phyloP scores from a whole-genome alignment of 768 basidiomycete species.

The Suillus subluteus region DNA sequence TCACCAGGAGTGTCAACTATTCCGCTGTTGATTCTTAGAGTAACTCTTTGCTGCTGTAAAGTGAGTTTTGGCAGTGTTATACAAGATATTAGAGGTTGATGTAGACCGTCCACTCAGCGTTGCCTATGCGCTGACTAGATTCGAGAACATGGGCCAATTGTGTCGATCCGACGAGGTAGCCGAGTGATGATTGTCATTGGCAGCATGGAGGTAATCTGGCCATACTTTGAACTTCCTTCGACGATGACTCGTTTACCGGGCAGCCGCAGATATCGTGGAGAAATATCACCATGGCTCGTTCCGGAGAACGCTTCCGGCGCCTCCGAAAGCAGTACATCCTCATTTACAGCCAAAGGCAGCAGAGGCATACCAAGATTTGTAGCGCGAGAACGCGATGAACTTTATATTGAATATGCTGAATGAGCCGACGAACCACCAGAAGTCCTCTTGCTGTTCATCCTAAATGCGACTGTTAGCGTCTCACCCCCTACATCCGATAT shows the following conservation, averaged over 20 bases:
- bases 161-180: conserved; percentile 52
- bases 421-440: conserved; percentile 16
- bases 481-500: too few species aligned
- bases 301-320: conserved; percentile 58
- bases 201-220: conserved; percentile 19
- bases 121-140: conserved; percentile 43
- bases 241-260: conserved; percentile 47
- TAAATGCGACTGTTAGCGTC: too few species aligned
- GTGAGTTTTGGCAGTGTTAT: neutral
- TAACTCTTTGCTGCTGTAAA: conserved; percentile 14
- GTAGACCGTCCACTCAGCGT: conserved; percentile 5
- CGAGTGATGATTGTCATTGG: conserved; percentile 21
- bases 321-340: conserved; percentile 53
- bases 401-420: conserved; percentile 24
- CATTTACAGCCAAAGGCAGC: conserved; percentile 55
- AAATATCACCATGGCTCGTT: conserved; percentile 49
- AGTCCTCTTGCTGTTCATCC: neutral
- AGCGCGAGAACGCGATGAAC: conserved; percentile 35
- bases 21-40: conserved; percentile 37
- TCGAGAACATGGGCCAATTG: conserved; percentile 57
- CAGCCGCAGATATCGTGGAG: conserved; percentile 63
- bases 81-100: neutral
- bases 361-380: conserved; percentile 46
- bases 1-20: conserved; percentile 44
- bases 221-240: conserved; percentile 20